Evolutionary conservation across 768 basidiomycete species (phyloP).

Genomic region (Phylloporus sp.): DNA sequence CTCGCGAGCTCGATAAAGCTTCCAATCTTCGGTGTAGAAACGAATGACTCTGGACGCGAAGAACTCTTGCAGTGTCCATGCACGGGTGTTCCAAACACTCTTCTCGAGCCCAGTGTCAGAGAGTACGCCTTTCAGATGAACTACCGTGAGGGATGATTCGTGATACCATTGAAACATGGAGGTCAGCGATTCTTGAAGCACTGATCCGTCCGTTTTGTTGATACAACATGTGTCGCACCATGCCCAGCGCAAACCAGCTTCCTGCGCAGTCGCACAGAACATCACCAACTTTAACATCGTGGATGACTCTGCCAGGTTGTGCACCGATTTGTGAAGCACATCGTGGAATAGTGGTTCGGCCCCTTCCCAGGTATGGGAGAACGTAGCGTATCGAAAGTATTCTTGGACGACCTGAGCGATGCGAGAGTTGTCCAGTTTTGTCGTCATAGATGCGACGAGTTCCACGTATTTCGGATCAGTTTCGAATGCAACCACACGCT

Average conservation of each 20-base stretch:
- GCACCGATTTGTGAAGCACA: conserved; percentile 8
- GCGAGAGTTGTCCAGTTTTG: not conserved
- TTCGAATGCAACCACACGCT: conserved; percentile 8
- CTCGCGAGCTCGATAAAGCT: conserved; percentile 15
- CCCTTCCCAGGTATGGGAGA: conserved; percentile 22
- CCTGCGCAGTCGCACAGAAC: conserved; percentile 14
- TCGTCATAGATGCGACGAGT: conserved; percentile 15
- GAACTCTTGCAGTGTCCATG: conserved; percentile 23
- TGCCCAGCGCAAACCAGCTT: conserved; percentile 18
- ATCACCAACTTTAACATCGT: conserved; percentile 11
- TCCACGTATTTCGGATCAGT: conserved; percentile 6
- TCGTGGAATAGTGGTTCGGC: conserved; percentile 16
- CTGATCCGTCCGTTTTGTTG: conserved; percentile 14
- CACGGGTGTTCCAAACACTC: conserved; percentile 24
- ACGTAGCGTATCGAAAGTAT: conserved; percentile 18
- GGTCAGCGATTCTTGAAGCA: conserved; percentile 19
- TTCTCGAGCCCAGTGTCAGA: not conserved
- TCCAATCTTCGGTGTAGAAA: conserved; percentile 23
- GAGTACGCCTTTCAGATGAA: conserved; percentile 17
- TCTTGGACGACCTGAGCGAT: conserved; percentile 5
- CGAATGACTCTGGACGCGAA: conserved; percentile 21
- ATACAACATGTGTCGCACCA: conserved; percentile 27
- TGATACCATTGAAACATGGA: conserved; percentile 30
- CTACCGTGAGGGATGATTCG: conserved; percentile 21
- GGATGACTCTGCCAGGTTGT: conserved; percentile 6